phyloP scores from a whole-genome alignment of 1,284 basidiomycete species.

The Trichosporon ovoides region DNA sequence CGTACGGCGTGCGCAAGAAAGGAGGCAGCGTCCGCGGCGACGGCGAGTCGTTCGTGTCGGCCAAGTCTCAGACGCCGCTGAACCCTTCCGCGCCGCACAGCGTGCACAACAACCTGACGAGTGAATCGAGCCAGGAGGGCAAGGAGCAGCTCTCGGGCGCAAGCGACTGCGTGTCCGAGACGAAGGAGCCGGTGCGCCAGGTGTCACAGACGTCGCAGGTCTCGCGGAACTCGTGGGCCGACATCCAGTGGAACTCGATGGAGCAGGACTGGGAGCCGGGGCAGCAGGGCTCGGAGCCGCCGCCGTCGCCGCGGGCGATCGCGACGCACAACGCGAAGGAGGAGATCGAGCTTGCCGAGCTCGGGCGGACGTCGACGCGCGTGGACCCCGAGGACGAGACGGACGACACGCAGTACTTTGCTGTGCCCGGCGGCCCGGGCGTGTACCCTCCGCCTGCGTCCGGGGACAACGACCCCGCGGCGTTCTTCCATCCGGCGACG shows the following conservation, averaged over 20 bases:
- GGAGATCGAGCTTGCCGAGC: slow-evolving; percentile 10
- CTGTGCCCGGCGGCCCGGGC: slow-evolving; percentile 42
- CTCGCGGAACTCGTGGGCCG: not conserved
- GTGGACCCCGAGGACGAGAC: slow-evolving; percentile 6
- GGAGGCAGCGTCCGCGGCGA: slow-evolving; percentile 17
- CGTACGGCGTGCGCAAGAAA: slow-evolving; percentile 51
- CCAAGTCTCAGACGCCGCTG: slow-evolving; percentile 5
- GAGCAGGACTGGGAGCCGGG: slow-evolving; percentile 1
- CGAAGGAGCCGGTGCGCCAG: not conserved
- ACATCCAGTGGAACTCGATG: not conserved
- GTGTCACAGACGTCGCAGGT: no score
- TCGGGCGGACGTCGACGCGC: slow-evolving; percentile 1
- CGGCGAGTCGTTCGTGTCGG: slow-evolving; percentile 13
- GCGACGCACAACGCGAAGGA: not conserved
- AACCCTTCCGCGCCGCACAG: not conserved
- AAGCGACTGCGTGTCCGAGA: slow-evolving; percentile 2
- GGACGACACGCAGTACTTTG: slow-evolving; percentile 34
- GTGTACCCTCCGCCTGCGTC: slow-evolving; percentile 16
- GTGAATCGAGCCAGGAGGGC: not conserved
- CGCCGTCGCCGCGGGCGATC: not conserved
- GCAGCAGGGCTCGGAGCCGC: not conserved
- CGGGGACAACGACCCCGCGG: slow-evolving; percentile 36
- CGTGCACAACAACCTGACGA: not conserved
- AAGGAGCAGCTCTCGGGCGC: no score
- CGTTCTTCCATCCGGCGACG: slow-evolving; percentile 74